These are phyloP conservation scores for Ceriops zippeliana DNA, from an alignment of 345 rosid species.

Conservation along the genomic window DNA sequence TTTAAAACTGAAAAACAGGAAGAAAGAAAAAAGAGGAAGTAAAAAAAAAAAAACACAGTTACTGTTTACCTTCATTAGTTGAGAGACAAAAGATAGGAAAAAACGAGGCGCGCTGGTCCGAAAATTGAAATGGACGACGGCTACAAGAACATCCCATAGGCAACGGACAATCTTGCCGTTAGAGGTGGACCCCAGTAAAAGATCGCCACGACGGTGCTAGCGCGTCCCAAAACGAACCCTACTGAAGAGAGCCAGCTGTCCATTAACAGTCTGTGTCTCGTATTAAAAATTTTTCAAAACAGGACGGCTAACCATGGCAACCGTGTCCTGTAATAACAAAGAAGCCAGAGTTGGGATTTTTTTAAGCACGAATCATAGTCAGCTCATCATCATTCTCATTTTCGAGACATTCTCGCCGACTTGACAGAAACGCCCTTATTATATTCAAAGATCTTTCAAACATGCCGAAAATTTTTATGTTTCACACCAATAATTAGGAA, in stretches of 20 bases:
- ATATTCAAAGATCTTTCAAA: too few relatives aligned
- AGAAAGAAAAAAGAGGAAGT: too few relatives aligned
- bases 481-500: background rate
- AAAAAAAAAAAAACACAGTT: too few relatives aligned
- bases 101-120: background rate
- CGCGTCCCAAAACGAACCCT: conserved; percentile 32
- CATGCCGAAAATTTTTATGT: background rate
- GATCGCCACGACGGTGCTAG: conserved; percentile 55
- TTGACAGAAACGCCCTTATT: background rate
- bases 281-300: background rate
- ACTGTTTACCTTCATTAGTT: too few relatives aligned
- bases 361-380: background rate
- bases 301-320: background rate
- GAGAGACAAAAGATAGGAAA: too few relatives aligned
- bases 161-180: conserved; percentile 39
- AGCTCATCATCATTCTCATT: too few relatives aligned
- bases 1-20: too few relatives aligned
- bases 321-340: too few relatives aligned
- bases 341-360: too few relatives aligned
- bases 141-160: conserved; percentile 4
- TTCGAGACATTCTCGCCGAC: background rate
- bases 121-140: background rate
- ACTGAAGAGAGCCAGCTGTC: conserved; percentile 37
- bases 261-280: background rate
- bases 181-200: conserved; percentile 40